Conservation (phyloP, 2,329 filamentous ascomycete genomes). For the Orbilia javanica region DNA sequence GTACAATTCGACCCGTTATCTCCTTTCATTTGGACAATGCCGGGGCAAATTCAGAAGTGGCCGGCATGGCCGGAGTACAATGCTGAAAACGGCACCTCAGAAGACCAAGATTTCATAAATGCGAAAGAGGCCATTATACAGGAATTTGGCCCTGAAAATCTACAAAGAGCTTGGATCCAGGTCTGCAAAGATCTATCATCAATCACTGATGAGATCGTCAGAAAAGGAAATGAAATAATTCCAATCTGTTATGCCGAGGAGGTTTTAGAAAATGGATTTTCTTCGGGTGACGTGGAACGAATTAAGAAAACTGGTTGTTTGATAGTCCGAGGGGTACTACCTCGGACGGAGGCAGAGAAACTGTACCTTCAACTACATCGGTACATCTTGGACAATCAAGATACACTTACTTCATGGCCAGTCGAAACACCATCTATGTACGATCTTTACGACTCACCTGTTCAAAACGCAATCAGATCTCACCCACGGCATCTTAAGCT, state of each 20-base stretch:
- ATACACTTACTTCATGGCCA: conserved; percentile 64
- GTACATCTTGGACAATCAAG: conserved; percentile 64
- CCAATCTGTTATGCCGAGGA: conserved; percentile 63
- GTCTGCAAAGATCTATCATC: conserved; percentile 65
- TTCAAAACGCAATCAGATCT: conserved; percentile 65
- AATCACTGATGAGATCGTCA: conserved; percentile 65
- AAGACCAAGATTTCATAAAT: conserved; percentile 62
- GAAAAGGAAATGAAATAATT: conserved; percentile 64
- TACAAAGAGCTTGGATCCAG: conserved; percentile 65
- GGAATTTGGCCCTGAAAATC: conserved; percentile 64
- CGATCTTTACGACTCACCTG: conserved; percentile 65
- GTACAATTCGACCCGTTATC: neutral
- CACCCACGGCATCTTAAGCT: conserved; percentile 65
- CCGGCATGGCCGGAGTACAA: conserved; percentile 63
- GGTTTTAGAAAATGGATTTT: conserved; percentile 60
- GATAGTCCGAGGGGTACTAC: conserved; percentile 61
- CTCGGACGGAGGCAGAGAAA: conserved; percentile 59
- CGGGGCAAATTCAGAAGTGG: conserved; percentile 60
- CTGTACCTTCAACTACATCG: conserved; percentile 63
- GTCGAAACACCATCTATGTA: conserved; percentile 65
- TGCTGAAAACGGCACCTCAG: conserved; percentile 44
- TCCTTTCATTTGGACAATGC: conserved; percentile 54
- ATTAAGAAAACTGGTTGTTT: conserved; percentile 63
- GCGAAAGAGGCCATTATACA: conserved; percentile 64
- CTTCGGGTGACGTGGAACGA: conserved; percentile 60